phyloP scores from a whole-genome alignment of 2,329 filamentous ascomycete genomes.

The Neurospora sp. region DNA sequence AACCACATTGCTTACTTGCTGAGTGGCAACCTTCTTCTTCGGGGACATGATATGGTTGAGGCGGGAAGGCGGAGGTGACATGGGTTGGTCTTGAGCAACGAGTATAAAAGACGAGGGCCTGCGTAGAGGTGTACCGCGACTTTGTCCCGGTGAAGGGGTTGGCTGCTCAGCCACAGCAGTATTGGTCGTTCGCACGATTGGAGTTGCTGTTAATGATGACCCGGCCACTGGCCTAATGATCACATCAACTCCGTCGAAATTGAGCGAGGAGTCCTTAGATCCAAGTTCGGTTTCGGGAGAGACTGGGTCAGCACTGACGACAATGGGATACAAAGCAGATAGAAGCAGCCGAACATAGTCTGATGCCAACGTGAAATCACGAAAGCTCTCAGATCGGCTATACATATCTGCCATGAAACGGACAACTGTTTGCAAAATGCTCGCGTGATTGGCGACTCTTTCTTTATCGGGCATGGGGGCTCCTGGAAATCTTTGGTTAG shows the following conservation, averaged over 20 bases:
- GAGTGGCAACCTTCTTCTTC: conserved; percentile 38
- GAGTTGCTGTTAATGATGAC: conserved; percentile 45
- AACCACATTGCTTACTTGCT: conserved; percentile 55
- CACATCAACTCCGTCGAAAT: conserved; percentile 78
- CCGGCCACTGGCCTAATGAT: conserved; percentile 65
- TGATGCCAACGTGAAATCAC: conserved; percentile 71
- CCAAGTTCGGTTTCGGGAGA: conserved; percentile 80
- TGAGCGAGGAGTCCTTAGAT: conserved; percentile 69
- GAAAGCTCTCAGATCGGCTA: conserved; percentile 63
- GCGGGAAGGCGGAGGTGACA: conserved; percentile 49
- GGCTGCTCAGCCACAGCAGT: conserved; percentile 40
- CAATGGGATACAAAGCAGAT: conserved; percentile 72
- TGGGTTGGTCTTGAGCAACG: conserved; percentile 57
- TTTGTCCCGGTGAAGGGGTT: conserved; percentile 31
- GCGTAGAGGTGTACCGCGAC: conserved; percentile 54
- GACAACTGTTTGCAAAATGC: conserved; percentile 65
- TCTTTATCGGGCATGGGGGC: conserved; percentile 34
- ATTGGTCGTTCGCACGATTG: conserved; percentile 65
- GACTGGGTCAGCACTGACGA: conserved; percentile 78
- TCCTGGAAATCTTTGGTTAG: conserved; percentile 23
- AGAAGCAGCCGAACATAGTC: conserved; percentile 75
- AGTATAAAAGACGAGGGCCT: conserved; percentile 88
- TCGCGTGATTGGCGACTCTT: conserved; percentile 46
- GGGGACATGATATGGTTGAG: conserved; percentile 55
- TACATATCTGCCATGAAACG: conserved; percentile 75